Evolutionary conservation across 108 stramenopile genomes (phyloP), one percentile per base, ranked within the genome.

Genomic region (Skeletonema grethae): DNA sequence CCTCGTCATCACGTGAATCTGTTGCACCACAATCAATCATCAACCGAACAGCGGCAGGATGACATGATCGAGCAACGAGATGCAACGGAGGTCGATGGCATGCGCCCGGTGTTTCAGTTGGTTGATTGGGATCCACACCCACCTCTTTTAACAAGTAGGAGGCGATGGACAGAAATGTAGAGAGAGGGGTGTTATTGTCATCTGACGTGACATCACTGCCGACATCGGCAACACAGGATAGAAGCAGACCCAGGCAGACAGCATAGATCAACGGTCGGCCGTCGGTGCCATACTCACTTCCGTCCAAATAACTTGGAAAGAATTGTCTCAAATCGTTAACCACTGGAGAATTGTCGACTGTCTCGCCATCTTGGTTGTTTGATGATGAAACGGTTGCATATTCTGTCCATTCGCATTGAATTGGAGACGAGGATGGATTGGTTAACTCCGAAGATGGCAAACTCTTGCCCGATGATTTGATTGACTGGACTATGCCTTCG

Each of bases 341-440:
- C 6, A 36, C 67, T 7, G 79, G 72, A 16, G 55, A 69, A 48
- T 34, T 22, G 43, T 57, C 11, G 29, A 29, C 41, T 53, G 22
- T 22, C 50, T 53, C 50, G 9, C 50, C 22, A 5, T 20, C 46
- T 48, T 48, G 18, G 46, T 11, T 16, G 22, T 22, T 24, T 7
- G 50, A 53, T 22, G 50, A 53, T 9, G 50, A 53, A 29, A 73
- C 34, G 7, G 48, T 58, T 5, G 79, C 66, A 53, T 73, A 80
- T 36, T 80, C 79, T 7, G 72, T 73, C 79, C 79, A 80, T 61
- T 80, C 57, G 67, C 72, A 80, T 29, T 73, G 72, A 48, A 57
- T 38, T 7, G 65, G 61, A 29, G 65, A 67, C 3, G 62, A 58
- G 4, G 31, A 34, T 1, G 32, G n/a, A 39, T 22, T 15, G 13